These are phyloP conservation scores for Rhodotorula toruloides DNA, from an alignment of 768 basidiomycete species.

Conservation along the genomic window DNA sequence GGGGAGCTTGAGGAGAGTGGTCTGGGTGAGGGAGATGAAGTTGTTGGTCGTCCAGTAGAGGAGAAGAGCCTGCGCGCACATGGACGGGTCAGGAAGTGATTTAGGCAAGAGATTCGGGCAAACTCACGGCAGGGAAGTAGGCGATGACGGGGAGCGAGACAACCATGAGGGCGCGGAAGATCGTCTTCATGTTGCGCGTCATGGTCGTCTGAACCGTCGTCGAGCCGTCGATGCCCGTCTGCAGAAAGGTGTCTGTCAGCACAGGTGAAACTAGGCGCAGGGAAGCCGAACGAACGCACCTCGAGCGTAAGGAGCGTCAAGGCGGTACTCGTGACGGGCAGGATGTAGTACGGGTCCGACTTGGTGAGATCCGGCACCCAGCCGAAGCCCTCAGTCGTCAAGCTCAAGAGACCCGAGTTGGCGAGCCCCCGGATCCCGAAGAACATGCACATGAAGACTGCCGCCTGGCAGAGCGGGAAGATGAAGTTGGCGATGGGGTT, in stretches of 20 bases:
- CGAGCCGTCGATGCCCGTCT: conserved; percentile 56
- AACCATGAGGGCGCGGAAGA: conserved; percentile 59
- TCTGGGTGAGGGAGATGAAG: conserved; percentile 55
- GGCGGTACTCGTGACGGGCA: conserved; percentile 60
- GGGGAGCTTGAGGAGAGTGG: conserved; percentile 52
- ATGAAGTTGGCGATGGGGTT: conserved; percentile 57
- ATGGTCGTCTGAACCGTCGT: conserved; percentile 48
- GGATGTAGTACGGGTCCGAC: conserved; percentile 67
- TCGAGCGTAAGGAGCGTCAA: conserved; percentile 65
- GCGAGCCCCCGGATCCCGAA: conserved; percentile 71
- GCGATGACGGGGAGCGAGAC: conserved; percentile 55
- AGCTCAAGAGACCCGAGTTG: conserved; percentile 63
- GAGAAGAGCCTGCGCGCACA: conserved; percentile 53
- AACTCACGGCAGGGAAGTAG: conserved; percentile 63
- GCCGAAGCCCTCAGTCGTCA: conserved; percentile 67
- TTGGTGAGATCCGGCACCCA: conserved; percentile 72
- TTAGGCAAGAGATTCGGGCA: background rate
- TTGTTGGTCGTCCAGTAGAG: conserved; percentile 59
- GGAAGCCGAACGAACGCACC: conserved; percentile 50
- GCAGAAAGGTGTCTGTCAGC: conserved; percentile 28
- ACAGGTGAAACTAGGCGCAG: background rate
- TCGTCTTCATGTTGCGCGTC: conserved; percentile 63
- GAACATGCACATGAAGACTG: conserved; percentile 75
- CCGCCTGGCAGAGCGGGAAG: conserved; percentile 63
- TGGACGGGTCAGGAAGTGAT: background rate